A percentile compares a stretch with the other conserved stretches of the same genome.
phyloP scores from a whole-genome alignment of 1,284 basidiomycete species.

The Baeospora myosura region DNA sequence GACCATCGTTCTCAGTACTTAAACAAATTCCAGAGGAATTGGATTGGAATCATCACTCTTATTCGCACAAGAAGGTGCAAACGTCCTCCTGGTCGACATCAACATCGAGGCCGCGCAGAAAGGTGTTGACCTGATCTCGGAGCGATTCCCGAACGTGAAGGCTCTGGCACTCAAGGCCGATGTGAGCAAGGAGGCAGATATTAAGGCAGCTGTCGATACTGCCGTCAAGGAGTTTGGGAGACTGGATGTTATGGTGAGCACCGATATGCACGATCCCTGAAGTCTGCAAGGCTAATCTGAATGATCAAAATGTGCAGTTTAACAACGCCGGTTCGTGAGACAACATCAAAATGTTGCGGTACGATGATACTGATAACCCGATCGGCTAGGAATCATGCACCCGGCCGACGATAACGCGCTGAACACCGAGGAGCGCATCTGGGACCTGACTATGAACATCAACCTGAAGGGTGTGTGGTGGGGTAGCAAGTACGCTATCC shows the following conservation, averaged over 20 bases:
- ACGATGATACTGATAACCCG: neutral
- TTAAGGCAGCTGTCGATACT: conserved; percentile 74
- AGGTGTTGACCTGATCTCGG: conserved; percentile 56
- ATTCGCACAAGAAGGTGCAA: conserved; percentile 89
- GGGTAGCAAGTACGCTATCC: conserved; percentile 94
- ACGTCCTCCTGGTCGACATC: conserved; percentile 83
- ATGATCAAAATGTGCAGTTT: conserved; percentile 44
- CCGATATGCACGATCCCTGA: neutral
- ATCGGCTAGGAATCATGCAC: conserved; percentile 80
- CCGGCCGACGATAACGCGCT: conserved; percentile 88
- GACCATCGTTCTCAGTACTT: neutral
- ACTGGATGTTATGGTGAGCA: conserved; percentile 82
- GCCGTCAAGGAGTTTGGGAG: conserved; percentile 83
- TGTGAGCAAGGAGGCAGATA: conserved; percentile 81
- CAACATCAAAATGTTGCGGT: conserved; percentile 5
- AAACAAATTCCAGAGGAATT: conserved; percentile 64
- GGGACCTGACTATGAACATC: conserved; percentile 90
- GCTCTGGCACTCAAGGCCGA: conserved; percentile 75
- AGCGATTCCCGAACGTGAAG: conserved; percentile 65
- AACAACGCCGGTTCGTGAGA: conserved; percentile 70
- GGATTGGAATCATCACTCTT: conserved; percentile 89
- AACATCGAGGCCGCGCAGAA: conserved; percentile 73
- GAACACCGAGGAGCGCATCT: conserved; percentile 92
- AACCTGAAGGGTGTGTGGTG: conserved; percentile 99
- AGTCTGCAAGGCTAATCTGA: neutral